phyloP scores from a whole-genome alignment of 2,329 filamentous ascomycete genomes.

The Dactylellina cionopaga region DNA sequence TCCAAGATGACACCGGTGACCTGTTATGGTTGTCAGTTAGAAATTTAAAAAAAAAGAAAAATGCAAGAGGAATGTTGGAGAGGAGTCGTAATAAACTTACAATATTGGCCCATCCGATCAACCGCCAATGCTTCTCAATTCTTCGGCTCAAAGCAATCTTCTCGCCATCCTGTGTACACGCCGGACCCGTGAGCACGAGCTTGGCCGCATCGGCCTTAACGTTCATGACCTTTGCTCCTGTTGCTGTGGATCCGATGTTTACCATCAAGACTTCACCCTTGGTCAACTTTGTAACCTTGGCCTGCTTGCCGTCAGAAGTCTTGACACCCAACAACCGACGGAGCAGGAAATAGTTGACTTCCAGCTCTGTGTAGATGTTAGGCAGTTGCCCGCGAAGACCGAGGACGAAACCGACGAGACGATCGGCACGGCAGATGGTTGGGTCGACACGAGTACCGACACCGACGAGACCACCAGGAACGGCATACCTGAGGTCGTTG shows the following conservation, averaged over 20 bases:
- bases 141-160: slow-evolving; percentile 95
- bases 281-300: slow-evolving; percentile 96
- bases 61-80: background rate
- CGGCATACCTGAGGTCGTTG: slow-evolving; percentile 98
- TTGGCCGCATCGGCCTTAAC: slow-evolving; percentile 98
- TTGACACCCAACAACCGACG: slow-evolving; percentile 94
- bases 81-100: slow-evolving; percentile 60
- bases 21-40: slow-evolving; percentile 9
- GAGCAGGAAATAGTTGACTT: slow-evolving; percentile 99
- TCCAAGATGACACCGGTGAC: slow-evolving; percentile 50
- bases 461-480: slow-evolving; percentile 96
- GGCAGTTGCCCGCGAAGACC: slow-evolving; percentile 92
- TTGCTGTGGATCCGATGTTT: slow-evolving; percentile 97
- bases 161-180: slow-evolving; percentile 96
- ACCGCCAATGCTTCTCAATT: slow-evolving; percentile 99
- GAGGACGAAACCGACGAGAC: slow-evolving; percentile 96
- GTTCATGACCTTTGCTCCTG: slow-evolving; percentile 94
- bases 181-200: slow-evolving; percentile 88
- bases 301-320: slow-evolving; percentile 97
- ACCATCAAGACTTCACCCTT: slow-evolving; percentile 99
- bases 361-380: slow-evolving; percentile 96
- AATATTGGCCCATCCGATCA: slow-evolving; percentile 90
- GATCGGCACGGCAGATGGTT: slow-evolving; percentile 97
- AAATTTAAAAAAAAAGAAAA: background rate
- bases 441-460: slow-evolving; percentile 97